Percentiles rank a stretch among this genome's conserved stretches.
These are phyloP conservation scores for Pisolithus marmoratus DNA, from an alignment of 768 basidiomycete species.

Conservation along the genomic window DNA sequence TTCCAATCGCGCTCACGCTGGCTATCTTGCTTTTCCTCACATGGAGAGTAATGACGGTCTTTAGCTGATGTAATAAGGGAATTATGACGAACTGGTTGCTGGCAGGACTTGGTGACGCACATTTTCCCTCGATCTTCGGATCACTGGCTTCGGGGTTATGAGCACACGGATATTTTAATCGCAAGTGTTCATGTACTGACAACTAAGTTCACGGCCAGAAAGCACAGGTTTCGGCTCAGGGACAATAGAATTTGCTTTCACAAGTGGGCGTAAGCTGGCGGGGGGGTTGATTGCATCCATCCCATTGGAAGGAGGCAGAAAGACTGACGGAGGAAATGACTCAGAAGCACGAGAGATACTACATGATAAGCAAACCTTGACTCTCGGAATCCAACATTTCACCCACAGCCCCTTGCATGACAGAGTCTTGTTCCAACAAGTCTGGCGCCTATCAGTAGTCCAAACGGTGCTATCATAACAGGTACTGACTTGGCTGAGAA, in stretches of 20 bases:
- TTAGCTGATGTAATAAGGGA: constrained; percentile 14
- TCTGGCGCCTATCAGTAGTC: constrained; percentile 34
- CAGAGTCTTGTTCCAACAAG: constrained; percentile 63
- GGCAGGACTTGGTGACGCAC: constrained; percentile 7
- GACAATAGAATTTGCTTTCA: background rate
- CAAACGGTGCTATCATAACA: background rate
- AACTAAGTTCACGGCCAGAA: background rate
- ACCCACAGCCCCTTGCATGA: constrained; percentile 63
- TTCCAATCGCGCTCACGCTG: constrained; percentile 51
- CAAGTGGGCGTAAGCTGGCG: background rate
- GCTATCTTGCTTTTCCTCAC: constrained; percentile 26
- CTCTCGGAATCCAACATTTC: constrained; percentile 49
- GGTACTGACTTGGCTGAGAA: constrained; percentile 50
- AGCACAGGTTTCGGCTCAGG: constrained; percentile 11
- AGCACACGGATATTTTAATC: background rate
- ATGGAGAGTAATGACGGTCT: constrained; percentile 21
- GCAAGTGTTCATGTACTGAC: background rate
- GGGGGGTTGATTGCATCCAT: background rate
- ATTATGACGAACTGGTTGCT: constrained; percentile 3
- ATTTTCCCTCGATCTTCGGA: background rate
- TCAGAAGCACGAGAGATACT: background rate
- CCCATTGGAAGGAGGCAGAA: background rate
- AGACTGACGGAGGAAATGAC: background rate
- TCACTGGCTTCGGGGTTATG: background rate
- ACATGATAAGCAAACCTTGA: constrained; percentile 20